Evolutionary conservation across 75 land plant species (phyloP), one percentile per base, ranked within the genome.

Genomic region (Chamaecyparis obtusa): DNA sequence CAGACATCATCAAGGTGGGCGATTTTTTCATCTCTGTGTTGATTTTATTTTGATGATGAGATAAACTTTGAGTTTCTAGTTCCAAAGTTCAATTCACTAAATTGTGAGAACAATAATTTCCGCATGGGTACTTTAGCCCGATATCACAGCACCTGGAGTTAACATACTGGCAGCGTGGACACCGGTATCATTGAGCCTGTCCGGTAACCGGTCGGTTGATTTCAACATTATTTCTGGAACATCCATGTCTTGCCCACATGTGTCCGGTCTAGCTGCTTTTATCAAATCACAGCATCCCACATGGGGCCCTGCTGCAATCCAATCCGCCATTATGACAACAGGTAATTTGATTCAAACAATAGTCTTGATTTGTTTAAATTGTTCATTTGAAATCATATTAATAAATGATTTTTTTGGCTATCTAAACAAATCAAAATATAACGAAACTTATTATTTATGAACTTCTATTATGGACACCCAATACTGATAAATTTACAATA

Each of bases 241-340:
- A 15, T 95, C 96, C 79, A 94, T 92, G 96, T 87, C 96, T 33
- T 91, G 93, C 48, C 95, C 95, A 35, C 95, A 94, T 75, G 88
- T 90, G 4, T 79, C 94, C 69, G 95, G 93, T 10, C 86, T 88
- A 15, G 94, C 93, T 9, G 92, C 92, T 27, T 83, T 93, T 75
- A 15, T 94, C 32, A 94, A 94, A 86, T 88, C 93, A 9, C 32
- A 49, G 48, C 87, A 91, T 55, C 93, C 93, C 76, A 56, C 71
- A 2, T 94, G 95, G 95, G 89, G 89, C 24, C 92, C 95, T 32
- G 89, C 95, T 32, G 93, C 94, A n/a, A 91, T 94, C 48, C 90
- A 93, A 55, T 94, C 95, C 46, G 94, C 95, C 48, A 82, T 94
- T 9, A 93, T 94, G 93, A 94, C 95, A 36, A 94, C 95, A 87